Evolutionary conservation across 2,329 filamentous ascomycete species (phyloP), one percentile per base, ranked within the genome.

Genomic region (Aspergillus fumigatiaffinis): DNA sequence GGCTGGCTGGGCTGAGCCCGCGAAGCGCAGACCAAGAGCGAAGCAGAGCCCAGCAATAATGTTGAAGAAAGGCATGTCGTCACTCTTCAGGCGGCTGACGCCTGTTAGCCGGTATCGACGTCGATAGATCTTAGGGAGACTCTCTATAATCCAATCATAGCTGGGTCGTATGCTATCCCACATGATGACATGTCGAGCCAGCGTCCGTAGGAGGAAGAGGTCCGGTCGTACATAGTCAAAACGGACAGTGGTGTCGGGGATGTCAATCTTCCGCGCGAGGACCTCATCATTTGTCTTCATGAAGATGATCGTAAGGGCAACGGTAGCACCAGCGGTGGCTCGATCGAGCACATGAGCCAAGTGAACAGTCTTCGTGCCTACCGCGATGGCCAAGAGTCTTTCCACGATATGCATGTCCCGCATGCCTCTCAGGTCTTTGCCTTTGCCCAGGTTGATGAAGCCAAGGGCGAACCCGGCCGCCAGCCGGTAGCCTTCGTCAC

Each of bases 141-240:
- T 92, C 35, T 79, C 79, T 53, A 85, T 79, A 52, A 97, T 85
- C 92, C 93, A 99, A 20, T 82, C 78, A 61, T 87, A 81, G 1
- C 81, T 86, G 0, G 90, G 87, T 57, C 87, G 80, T 52, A 99
- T 94, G 58, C 85, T 80, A 61, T 89, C 89, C 94, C 94, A 99
- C 77, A 97, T 85, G 63, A 99, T 96, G 42, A 99, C 73, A 70
- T 97, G 91, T 69, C 89, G 91, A 10, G 94, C 89, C 32, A 97
- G 81, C 0, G 93, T 97, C 20, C 94, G 87, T 10, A 99, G 81
- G 6, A 99, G 84, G 62, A 99, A 88, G 46, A 97, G 87, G 69
- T 99, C 94, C 0, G 94, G 94, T 2, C 94, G 87, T 20, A 97
- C 88, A 70, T 97, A 97, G 71, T 97, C 94, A 71, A 96, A 97